Conservation (phyloP, 2,329 filamentous ascomycete species). For the Pyrenophora teres region DNA sequence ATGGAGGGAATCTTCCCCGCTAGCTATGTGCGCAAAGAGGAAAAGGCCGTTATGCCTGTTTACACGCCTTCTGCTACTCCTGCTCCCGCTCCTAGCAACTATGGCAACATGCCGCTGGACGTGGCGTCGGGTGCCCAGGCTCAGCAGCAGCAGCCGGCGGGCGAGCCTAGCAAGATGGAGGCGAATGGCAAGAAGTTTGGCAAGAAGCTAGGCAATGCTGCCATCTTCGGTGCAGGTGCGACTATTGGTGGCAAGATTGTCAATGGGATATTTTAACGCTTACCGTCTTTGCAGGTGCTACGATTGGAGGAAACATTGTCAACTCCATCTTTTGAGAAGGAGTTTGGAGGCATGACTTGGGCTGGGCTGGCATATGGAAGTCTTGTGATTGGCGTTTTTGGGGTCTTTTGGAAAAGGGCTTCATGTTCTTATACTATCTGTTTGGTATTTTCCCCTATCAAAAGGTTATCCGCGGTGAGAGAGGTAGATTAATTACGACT, state of each 20-base stretch:
- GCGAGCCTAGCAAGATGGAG: constrained; percentile 66
- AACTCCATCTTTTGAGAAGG: constrained; percentile 29
- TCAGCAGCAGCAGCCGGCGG: constrained; percentile 20
- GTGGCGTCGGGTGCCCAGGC: constrained; percentile 63
- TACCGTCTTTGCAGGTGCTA: constrained; percentile 69
- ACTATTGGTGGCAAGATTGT: constrained; percentile 89
- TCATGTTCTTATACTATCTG: neutral
- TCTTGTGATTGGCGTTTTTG: too few species aligned
- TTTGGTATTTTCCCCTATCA: too few species aligned
- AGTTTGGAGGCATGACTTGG: neutral
- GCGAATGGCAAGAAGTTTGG: constrained; percentile 92
- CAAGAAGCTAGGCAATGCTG: constrained; percentile 85
- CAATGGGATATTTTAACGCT: constrained; percentile 79
- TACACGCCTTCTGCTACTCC: constrained; percentile 38
- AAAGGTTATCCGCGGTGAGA: too few species aligned
- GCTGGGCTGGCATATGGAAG: neutral
- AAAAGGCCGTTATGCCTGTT: constrained; percentile 57
- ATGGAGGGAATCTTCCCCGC: constrained; percentile 93
- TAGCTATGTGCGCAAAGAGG: constrained; percentile 77
- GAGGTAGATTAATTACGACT: too few species aligned
- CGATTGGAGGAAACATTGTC: constrained; percentile 86
- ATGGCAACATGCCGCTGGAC: constrained; percentile 75
- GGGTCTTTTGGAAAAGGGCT: neutral
- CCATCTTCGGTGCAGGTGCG: constrained; percentile 91
- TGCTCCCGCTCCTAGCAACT: constrained; percentile 65